Conservation (phyloP, 331 rosid species). For the Stylosanthes scabra region DNA sequence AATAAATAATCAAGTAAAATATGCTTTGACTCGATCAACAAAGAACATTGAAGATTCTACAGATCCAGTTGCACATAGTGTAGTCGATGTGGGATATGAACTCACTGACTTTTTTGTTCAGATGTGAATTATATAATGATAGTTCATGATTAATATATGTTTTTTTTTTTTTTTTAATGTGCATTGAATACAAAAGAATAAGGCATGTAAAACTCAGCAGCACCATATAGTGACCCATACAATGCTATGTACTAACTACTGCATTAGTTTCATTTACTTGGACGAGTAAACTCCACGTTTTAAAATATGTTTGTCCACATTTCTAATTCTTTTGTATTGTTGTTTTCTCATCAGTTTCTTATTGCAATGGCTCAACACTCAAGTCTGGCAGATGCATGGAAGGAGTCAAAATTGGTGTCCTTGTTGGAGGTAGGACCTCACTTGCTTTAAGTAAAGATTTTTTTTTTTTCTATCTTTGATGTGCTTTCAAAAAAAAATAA, state of each 20-base stretch:
- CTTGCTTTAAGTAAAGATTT: background rate
- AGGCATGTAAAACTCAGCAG: conserved; percentile 19
- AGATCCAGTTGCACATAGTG: conserved; percentile 21
- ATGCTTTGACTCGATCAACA: conserved; percentile 33
- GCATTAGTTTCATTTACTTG: conserved; percentile 19
- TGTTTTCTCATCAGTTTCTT: conserved; percentile 48
- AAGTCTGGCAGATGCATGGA: conserved; percentile 57
- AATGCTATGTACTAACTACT: background rate
- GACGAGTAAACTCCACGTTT: conserved; percentile 1
- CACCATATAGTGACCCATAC: conserved; percentile 1
- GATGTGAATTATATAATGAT: conserved; percentile 18
- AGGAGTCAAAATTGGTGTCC: conserved; percentile 49
- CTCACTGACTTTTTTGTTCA: conserved; percentile 26
- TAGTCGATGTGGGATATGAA: background rate
- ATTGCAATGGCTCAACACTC: conserved; percentile 45
- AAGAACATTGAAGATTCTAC: conserved; percentile 23
- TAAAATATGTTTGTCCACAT: conserved; percentile 23
- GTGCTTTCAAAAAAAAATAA: no score
- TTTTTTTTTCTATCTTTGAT: no score
- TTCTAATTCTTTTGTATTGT: conserved; percentile 39
- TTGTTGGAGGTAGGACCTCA: conserved; percentile 66
- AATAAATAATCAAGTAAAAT: background rate
- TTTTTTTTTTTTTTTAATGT: background rate
- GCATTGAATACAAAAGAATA: background rate
- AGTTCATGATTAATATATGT: background rate